Evolutionary conservation across 257 asterid genomes (phyloP).

Genomic region (Fraxinus quadrangulata): DNA sequence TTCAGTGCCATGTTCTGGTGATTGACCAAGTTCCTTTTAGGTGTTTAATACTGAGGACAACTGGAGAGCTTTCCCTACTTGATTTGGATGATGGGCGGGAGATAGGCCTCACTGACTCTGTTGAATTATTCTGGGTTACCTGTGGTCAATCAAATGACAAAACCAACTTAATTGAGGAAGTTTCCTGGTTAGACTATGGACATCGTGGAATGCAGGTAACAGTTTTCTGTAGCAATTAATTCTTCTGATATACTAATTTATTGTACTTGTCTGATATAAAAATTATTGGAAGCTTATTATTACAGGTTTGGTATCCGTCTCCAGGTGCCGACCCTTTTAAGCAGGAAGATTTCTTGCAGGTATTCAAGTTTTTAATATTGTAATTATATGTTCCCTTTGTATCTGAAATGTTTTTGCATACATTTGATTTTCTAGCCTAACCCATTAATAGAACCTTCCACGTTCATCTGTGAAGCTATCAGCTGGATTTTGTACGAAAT

Average conservation of each 20-base stretch:
- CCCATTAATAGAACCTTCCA: constrained; percentile 6
- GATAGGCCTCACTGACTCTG: constrained; percentile 93
- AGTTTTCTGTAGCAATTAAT: constrained; percentile 31
- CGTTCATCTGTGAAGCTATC: constrained; percentile 27
- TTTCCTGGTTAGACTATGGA: constrained; percentile 98
- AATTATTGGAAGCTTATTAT: constrained; percentile 47
- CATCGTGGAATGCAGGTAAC: constrained; percentile 99
- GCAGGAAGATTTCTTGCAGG: constrained; percentile 99
- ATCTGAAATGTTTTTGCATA: constrained; percentile 12
- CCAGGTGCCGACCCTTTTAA: constrained; percentile 85
- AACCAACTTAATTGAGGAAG: constrained; percentile 95
- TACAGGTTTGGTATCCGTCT: constrained; percentile 99
- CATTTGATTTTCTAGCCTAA: constrained; percentile 19
- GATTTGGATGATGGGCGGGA: constrained; percentile 99
- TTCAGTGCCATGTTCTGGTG: constrained; percentile 24
- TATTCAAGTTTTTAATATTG: constrained; percentile 28
- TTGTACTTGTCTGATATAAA: constrained; percentile 42
- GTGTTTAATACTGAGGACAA: constrained; percentile 85
- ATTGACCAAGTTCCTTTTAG: constrained; percentile 43
- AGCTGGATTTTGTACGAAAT: constrained; percentile 5
- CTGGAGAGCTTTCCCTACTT: constrained; percentile 96
- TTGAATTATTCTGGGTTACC: constrained; percentile 97
- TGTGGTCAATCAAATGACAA: constrained; percentile 95
- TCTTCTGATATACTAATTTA: constrained; percentile 14
- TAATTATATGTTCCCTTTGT: constrained; percentile 17